Evolutionary conservation across 2,329 filamentous ascomycete species (phyloP).

Genomic region (Aciculosporium take): DNA sequence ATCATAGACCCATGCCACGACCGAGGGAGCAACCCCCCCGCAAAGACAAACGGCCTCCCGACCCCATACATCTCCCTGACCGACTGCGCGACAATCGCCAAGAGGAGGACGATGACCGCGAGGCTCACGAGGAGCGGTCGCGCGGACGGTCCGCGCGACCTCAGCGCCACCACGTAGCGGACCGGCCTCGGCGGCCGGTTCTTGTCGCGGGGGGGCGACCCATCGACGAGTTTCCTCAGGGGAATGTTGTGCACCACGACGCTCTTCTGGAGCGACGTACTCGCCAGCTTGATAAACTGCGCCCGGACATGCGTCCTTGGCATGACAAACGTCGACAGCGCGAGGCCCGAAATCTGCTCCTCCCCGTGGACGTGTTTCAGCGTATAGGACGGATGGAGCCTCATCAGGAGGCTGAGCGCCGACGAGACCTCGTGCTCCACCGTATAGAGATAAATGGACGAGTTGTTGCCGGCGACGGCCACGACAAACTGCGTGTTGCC

Average conservation of each 20-base stretch:
- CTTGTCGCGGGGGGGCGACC: constrained; percentile 17
- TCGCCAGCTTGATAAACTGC: constrained; percentile 55
- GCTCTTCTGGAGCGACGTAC: constrained; percentile 66
- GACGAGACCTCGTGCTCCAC: constrained; percentile 48
- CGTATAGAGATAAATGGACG: constrained; percentile 64
- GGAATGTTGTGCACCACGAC: constrained; percentile 69
- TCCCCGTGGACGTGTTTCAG: constrained; percentile 39
- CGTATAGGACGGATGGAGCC: constrained; percentile 37
- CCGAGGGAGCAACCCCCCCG: constrained; percentile 41
- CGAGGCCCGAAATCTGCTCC: constrained; percentile 42
- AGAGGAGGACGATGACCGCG: constrained; percentile 41
- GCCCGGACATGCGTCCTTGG: constrained; percentile 30
- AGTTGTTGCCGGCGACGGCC: constrained; percentile 67
- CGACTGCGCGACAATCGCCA: constrained; percentile 48
- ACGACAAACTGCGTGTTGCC: constrained; percentile 64
- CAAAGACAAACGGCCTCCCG: constrained; percentile 40
- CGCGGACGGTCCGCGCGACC: constrained; percentile 38
- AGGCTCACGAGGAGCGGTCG: constrained; percentile 37
- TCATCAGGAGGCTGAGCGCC: constrained; percentile 33
- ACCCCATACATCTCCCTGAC: constrained; percentile 49
- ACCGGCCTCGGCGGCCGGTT: constrained; percentile 32
- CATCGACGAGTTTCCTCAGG: constrained; percentile 34
- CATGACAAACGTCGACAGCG: constrained; percentile 42
- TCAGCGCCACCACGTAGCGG: constrained; percentile 56
- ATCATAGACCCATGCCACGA: constrained; percentile 21